Evolutionary conservation across 352 stramenopile species (phyloP).

Genomic region (Pythium sp.): DNA sequence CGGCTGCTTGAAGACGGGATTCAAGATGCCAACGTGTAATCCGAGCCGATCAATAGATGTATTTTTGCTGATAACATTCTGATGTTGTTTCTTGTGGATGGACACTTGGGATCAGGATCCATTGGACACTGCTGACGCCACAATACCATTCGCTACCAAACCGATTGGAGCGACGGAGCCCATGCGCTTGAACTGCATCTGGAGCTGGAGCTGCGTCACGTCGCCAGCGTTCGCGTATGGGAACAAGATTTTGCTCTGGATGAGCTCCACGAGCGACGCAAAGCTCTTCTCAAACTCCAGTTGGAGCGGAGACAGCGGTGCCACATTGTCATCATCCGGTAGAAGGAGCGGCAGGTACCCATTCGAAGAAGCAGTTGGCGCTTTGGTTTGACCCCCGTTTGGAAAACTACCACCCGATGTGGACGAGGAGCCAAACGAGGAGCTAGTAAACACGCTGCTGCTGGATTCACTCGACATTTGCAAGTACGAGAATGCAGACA

Average conservation of each 20-base stretch:
- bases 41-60: constrained; percentile 14
- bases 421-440: background rate
- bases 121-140: background rate
- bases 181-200: constrained; percentile 24
- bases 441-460: constrained; percentile 4
- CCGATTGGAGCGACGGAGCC: background rate
- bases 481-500: background rate
- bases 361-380: background rate
- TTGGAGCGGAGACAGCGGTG: constrained; percentile 49
- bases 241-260: constrained; percentile 38
- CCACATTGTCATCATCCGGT: background rate
- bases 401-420: background rate
- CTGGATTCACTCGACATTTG: background rate
- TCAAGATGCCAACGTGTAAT: background rate
- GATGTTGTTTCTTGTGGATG: background rate
- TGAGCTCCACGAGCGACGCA: constrained; percentile 38
- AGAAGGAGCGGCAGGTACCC: background rate
- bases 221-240: constrained; percentile 21
- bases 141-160: background rate
- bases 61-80: constrained; percentile 10
- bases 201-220: constrained; percentile 28
- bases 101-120: background rate
- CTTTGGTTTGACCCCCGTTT: background rate
- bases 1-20: background rate
- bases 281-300: constrained; percentile 74